Evolutionary conservation across 352 stramenopile genomes (phyloP).

Genomic region (Globisporangium cystogenes): DNA sequence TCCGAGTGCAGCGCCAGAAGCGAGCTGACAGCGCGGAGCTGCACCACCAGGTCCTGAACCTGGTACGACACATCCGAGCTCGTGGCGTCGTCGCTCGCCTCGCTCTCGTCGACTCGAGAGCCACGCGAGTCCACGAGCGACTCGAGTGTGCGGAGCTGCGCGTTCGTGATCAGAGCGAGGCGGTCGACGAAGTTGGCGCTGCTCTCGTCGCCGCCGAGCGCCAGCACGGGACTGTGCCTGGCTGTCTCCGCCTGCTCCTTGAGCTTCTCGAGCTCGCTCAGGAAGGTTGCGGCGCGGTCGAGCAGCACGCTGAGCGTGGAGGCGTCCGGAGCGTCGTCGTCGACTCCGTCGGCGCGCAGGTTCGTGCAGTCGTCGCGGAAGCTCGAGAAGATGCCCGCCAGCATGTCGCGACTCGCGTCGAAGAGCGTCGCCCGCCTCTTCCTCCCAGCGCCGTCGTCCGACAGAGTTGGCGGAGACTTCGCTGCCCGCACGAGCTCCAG

Average conservation of each 20-base stretch:
- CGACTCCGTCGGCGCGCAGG: background rate
- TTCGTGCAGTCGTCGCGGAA: conserved; percentile 25
- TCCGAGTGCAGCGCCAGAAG: conserved; percentile 39
- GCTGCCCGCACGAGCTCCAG: conserved; percentile 31
- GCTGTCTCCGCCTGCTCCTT: conserved; percentile 33
- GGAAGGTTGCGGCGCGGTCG: conserved; percentile 30
- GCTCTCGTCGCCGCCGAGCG: conserved; percentile 4
- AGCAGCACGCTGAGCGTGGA: conserved; percentile 22
- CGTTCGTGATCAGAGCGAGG: conserved; percentile 28
- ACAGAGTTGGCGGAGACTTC: background rate
- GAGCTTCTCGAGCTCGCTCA: conserved; percentile 40
- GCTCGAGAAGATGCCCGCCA: conserved; percentile 27
- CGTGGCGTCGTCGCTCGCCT: background rate
- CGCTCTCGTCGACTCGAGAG: background rate
- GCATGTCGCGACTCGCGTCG: conserved; percentile 31
- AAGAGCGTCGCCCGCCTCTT: conserved; percentile 19
- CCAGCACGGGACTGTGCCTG: conserved; percentile 16
- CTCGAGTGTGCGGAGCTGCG: conserved; percentile 30
- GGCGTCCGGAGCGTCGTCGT: conserved; percentile 15
- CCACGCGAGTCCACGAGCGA: conserved; percentile 2
- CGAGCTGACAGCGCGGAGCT: conserved; percentile 48
- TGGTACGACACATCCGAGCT: conserved; percentile 20
- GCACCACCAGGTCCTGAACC: conserved; percentile 48
- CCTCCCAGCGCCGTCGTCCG: background rate
- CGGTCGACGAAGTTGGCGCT: conserved; percentile 30